phyloP scores from a whole-genome alignment of 208 protist species.

The Endotrypanum monterogeii region DNA sequence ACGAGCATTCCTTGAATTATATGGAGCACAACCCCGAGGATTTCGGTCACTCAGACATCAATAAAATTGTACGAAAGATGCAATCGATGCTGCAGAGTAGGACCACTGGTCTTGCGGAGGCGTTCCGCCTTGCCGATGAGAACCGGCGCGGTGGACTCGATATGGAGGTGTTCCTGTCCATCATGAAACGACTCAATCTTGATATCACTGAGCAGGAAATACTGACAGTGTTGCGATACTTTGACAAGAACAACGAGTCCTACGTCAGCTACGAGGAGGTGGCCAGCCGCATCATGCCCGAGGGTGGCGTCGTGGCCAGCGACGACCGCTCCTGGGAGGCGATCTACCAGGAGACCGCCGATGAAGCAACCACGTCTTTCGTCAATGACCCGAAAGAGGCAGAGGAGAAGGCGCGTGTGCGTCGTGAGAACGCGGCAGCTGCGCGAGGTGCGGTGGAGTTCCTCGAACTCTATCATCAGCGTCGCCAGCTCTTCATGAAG shows the following conservation, averaged over 20 bases:
- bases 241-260: constrained; percentile 91
- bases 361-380: constrained; percentile 60
- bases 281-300: constrained; percentile 71
- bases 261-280: constrained; percentile 92
- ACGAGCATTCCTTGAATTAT: constrained; percentile 90
- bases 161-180: constrained; percentile 77
- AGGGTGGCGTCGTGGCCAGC: constrained; percentile 56
- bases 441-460: constrained; percentile 64
- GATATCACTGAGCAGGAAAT: constrained; percentile 92
- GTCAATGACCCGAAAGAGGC: constrained; percentile 62
- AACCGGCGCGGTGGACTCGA: constrained; percentile 56
- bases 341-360: constrained; percentile 73
- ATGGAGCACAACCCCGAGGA: constrained; percentile 91
- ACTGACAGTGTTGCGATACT: constrained; percentile 90
- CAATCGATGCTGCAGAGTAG: constrained; percentile 85
- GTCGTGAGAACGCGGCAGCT: constrained; percentile 42
- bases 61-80: constrained; percentile 86
- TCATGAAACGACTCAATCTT: constrained; percentile 70
- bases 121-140: constrained; percentile 76
- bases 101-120: constrained; percentile 77
- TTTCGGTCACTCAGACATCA: constrained; percentile 89
- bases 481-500: constrained; percentile 90
- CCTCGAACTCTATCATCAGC: constrained; percentile 76
- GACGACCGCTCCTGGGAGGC: constrained; percentile 75
- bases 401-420: constrained; percentile 47